Evolutionary conservation across 768 basidiomycete genomes (phyloP), one percentile per base, ranked within the genome.

Genomic region (Auriscalpium microsporum): DNA sequence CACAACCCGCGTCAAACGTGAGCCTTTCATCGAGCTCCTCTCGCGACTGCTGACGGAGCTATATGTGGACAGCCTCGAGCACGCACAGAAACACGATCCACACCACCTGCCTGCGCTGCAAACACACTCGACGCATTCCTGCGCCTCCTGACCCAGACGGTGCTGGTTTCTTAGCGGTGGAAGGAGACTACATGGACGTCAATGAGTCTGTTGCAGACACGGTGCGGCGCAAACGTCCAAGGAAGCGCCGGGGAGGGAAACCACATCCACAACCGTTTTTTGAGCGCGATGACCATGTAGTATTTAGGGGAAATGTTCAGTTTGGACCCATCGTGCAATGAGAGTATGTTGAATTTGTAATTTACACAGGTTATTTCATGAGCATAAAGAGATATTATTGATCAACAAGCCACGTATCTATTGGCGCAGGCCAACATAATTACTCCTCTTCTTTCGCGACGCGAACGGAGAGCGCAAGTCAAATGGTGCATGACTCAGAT

Each of bases 1-100:
- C 0, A 75, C 73, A 1, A 77, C 89, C 21, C 81, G 90, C 3
- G 69, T 87, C 8, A 82, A 82, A 70, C 68, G 91, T 87, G 54
- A 33, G 82, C 57, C n/a, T 51, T 52, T 9, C 33, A 14, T 51
- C 34, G 28, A 28, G 28, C 47, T 53, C 37, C 35, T 54, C 14
- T 62, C 17, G 21, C 21, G 19, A 44, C 7, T 8, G n/a, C 19
- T 40, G 35, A 10, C 40, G 56, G 7, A 53, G 38, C 4, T 76
- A 73, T 65, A 48, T 70, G 65, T 10, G 14, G 34, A 14, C 42
- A 80, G 79, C 69, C 14, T 74, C 74, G 9, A 53, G 67, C 0
- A 67, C 73, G 36, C 84, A 86, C 62, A 73, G 80, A 3, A 79
- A 86, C 61, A 63, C 71, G 36, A 69, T 89, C 58, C 67, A 73